Conservation (phyloP, 345 rosid genomes). For the Aquilaria malaccensis region DNA sequence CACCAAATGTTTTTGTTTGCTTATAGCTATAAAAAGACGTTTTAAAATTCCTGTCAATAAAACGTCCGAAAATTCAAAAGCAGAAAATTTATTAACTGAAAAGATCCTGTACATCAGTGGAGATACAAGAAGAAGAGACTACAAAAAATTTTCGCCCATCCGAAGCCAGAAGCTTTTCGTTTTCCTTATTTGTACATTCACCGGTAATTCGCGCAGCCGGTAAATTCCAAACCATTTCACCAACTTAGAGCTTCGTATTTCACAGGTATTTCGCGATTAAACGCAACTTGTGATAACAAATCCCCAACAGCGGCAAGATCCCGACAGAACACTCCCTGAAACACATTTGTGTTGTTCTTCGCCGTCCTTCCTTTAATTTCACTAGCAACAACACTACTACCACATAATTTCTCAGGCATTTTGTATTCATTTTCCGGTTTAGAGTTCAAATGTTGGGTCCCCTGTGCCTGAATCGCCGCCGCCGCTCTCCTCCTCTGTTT, state of each 20-base stretch:
- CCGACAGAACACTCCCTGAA: slow-evolving; percentile 87
- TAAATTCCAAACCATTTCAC: slow-evolving; percentile 22
- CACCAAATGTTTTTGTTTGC: too few relatives aligned
- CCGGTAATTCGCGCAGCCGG: slow-evolving; percentile 22
- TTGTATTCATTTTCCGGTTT: slow-evolving; percentile 23
- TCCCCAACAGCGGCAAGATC: slow-evolving; percentile 77
- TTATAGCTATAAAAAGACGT: too few relatives aligned
- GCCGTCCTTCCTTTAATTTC: slow-evolving; percentile 19
- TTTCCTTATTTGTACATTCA: too few relatives aligned
- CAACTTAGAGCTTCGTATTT: slow-evolving; percentile 87
- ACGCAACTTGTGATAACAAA: slow-evolving; percentile 66
- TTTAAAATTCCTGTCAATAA: too few relatives aligned
- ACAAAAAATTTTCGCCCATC: too few relatives aligned
- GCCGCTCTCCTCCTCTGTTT: slow-evolving; percentile 49
- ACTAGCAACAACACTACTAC: slow-evolving; percentile 12
- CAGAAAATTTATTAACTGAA: too few relatives aligned
- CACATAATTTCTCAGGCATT: slow-evolving; percentile 4
- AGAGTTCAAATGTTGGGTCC: slow-evolving; percentile 15
- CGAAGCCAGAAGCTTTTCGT: too few relatives aligned
- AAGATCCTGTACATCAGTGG: too few relatives aligned
- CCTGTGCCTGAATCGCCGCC: slow-evolving; percentile 38
- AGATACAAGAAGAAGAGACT: too few relatives aligned
- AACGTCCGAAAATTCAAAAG: too few relatives aligned
- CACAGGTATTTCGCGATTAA: slow-evolving; percentile 68
- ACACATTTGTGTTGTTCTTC: slow-evolving; percentile 33